Conservation (phyloP, 257 asterid genomes). For the Solanum clarkiae region DNA sequence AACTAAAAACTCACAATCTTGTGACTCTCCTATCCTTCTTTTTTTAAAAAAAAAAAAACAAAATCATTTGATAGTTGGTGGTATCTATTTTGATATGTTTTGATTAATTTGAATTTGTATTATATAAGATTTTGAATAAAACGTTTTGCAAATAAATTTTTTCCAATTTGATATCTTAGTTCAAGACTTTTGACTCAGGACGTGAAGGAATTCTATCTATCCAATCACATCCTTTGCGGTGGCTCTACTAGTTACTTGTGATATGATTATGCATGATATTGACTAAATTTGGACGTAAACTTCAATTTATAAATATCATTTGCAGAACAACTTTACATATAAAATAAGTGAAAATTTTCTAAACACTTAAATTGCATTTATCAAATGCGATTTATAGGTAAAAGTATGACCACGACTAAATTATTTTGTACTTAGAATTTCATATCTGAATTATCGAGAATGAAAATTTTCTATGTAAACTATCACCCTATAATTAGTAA, state of each 20-base stretch:
- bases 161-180: no score
- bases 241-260: neutral
- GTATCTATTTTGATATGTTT: no score
- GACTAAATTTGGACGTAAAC: neutral
- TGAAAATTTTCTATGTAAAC: no score
- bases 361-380: neutral
- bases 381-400: no score
- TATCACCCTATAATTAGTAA: no score
- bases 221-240: no score
- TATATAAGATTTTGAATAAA: neutral
- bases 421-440: no score
- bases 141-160: accelerated
- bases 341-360: neutral
- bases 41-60: no score
- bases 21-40: neutral
- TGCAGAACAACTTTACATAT: neutral
- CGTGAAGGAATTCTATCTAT: neutral
- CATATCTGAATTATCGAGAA: no score
- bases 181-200: neutral
- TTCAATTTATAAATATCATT: neutral
- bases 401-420: no score
- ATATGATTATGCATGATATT: neutral
- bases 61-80: neutral
- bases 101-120: neutral
- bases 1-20: neutral